These are phyloP conservation scores for Yamadazyma sp. DNA, from an alignment of 1,139 yeast genomes.

Conservation along the genomic window DNA sequence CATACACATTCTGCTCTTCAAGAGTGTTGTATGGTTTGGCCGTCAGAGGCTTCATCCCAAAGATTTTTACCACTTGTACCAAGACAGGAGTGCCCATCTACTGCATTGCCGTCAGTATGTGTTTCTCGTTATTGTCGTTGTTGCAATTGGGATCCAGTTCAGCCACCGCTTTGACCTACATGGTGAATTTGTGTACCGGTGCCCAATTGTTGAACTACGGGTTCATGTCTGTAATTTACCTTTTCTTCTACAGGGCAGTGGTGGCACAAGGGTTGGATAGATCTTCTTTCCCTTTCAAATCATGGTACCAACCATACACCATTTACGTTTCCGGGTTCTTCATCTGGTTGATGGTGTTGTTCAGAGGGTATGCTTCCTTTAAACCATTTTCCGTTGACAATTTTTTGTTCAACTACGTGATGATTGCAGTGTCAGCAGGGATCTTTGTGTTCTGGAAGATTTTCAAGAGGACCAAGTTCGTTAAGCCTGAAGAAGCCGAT, in stretches of 20 bases:
- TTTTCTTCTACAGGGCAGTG: slow-evolving; percentile 60
- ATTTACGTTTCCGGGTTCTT: slow-evolving; percentile 51
- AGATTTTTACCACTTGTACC: slow-evolving; percentile 36
- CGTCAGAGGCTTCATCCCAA: slow-evolving; percentile 40
- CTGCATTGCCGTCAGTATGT: slow-evolving; percentile 61
- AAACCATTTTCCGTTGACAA: slow-evolving; percentile 35
- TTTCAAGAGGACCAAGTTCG: slow-evolving; percentile 27
- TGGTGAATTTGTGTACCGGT: slow-evolving; percentile 75
- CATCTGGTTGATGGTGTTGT: slow-evolving; percentile 35
- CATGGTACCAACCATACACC: slow-evolving; percentile 75
- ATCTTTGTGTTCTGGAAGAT: slow-evolving; percentile 34
- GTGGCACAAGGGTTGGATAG: slow-evolving; percentile 64
- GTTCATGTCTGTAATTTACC: slow-evolving; percentile 63
- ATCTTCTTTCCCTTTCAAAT: slow-evolving; percentile 66
- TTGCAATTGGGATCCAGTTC: slow-evolving; percentile 60
- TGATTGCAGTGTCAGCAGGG: slow-evolving; percentile 30
- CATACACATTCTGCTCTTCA: slow-evolving; percentile 45
- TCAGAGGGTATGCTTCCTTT: slow-evolving; percentile 41
- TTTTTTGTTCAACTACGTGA: slow-evolving; percentile 45
- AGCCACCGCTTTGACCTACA: slow-evolving; percentile 69
- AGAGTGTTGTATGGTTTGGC: slow-evolving; percentile 44
- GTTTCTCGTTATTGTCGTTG: slow-evolving; percentile 60
- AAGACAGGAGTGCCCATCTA: slow-evolving; percentile 46
- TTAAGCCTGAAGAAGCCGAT: slow-evolving; percentile 33
- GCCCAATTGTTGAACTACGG: slow-evolving; percentile 73